A percentile compares a stretch with the other conserved stretches of the same genome.
Evolutionary conservation across 177 flowering plant genomes (phyloP).

Genomic region (Vitis hybrid): DNA sequence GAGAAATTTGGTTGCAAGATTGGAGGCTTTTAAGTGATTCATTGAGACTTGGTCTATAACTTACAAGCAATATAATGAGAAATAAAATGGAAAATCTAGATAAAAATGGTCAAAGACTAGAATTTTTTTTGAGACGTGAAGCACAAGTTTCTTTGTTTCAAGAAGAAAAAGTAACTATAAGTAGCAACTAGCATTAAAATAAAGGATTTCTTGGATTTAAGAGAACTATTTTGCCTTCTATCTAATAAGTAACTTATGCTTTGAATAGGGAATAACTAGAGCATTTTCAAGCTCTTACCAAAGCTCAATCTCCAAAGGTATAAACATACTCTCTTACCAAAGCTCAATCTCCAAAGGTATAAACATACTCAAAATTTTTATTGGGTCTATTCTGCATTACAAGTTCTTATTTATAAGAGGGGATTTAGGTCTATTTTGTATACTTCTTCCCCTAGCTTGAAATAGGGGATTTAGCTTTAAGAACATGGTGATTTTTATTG

Average conservation of each 20-base stretch:
- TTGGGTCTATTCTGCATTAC: too few relatives aligned
- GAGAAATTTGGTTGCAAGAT: neutral
- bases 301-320: slow-evolving; percentile 37
- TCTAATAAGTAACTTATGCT: neutral
- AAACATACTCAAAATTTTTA: neutral
- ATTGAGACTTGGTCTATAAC: neutral
- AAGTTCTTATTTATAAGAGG: too few relatives aligned
- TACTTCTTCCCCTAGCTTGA: too few relatives aligned
- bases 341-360: slow-evolving; percentile 35
- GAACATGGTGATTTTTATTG: too few relatives aligned
- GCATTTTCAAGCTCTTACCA: slow-evolving; percentile 29
- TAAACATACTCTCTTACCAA: slow-evolving; percentile 25
- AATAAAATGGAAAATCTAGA: slow-evolving; percentile 1
- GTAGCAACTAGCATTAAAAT: slow-evolving; percentile 2
- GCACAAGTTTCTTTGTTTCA: slow-evolving; percentile 33
- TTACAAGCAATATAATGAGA: neutral
- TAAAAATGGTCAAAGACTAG: neutral
- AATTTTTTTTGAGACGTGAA: slow-evolving; percentile 23
- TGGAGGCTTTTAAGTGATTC: slow-evolving; percentile 5
- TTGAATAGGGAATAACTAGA: slow-evolving; percentile 22
- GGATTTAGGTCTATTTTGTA: too few relatives aligned
- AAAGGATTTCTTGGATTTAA: neutral
- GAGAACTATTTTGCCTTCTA: neutral
- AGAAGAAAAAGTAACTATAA: slow-evolving; percentile 29
- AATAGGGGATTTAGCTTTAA: too few relatives aligned